These are phyloP conservation scores for Cyberlindnera petersonii DNA, from an alignment of 805 yeast genomes.

Conservation along the genomic window DNA sequence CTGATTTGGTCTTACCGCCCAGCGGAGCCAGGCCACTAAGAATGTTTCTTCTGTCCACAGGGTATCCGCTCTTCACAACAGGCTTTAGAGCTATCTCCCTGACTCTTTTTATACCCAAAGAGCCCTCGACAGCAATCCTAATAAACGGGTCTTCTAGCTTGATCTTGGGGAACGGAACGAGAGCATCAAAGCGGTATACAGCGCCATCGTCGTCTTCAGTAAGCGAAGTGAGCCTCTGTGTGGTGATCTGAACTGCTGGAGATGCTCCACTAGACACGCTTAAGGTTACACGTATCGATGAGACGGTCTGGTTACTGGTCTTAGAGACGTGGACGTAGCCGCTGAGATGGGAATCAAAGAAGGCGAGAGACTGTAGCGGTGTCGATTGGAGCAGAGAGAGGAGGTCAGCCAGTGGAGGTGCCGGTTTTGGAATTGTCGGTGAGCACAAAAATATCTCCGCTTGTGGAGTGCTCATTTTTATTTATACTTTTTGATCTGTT, in stretches of 20 bases:
- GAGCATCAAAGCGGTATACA: constrained; percentile 15
- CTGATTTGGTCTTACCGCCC: constrained; percentile 1
- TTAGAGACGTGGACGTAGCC: constrained; percentile 5
- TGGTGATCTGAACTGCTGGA: background rate
- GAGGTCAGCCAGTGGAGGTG: background rate
- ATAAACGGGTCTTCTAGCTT: constrained; percentile 20
- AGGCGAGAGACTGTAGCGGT: constrained; percentile 6
- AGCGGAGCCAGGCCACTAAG: constrained; percentile 16
- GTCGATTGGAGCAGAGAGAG: background rate
- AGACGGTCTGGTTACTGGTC: background rate
- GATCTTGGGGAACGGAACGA: constrained; percentile 24
- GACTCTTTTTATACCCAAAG: background rate
- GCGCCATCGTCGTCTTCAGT: background rate
- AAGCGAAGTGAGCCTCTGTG: background rate
- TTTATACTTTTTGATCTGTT: too few relatives aligned
- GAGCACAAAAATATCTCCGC: background rate
- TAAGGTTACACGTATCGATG: background rate
- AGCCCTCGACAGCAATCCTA: constrained; percentile 9
- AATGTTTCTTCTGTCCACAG: constrained; percentile 23
- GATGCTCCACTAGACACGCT: background rate
- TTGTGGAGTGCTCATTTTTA: background rate
- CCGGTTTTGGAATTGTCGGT: background rate
- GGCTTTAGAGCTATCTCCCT: background rate
- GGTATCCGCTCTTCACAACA: constrained; percentile 7
- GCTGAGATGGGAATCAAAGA: constrained; percentile 9